phyloP scores from a whole-genome alignment of 257 asterid genomes.

The Handroanthus guayacan region DNA sequence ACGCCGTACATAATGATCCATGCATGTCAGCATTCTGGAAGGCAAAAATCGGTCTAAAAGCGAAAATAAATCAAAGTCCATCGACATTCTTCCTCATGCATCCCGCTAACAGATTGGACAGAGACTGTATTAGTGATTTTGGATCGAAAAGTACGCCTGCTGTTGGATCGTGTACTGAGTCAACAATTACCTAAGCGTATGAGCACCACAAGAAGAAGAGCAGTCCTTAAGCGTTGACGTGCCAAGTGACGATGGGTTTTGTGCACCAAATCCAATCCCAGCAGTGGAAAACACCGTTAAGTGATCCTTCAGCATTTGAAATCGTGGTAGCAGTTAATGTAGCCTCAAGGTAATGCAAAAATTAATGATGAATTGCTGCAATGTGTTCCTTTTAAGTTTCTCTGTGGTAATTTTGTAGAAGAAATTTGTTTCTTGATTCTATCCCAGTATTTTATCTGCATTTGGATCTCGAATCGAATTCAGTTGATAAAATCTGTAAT shows the following conservation, averaged over 20 bases:
- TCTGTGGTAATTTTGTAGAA: slow-evolving; percentile 9
- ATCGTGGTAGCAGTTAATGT: slow-evolving; percentile 28
- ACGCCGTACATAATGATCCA: background rate
- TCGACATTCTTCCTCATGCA: slow-evolving; percentile 27
- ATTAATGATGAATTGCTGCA: background rate
- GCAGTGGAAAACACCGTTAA: slow-evolving; percentile 74
- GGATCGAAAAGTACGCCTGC: slow-evolving; percentile 79
- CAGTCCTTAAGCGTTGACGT: no score
- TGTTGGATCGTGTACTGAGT: slow-evolving; percentile 66
- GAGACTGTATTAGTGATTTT: slow-evolving; percentile 68
- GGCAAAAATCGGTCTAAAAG: background rate
- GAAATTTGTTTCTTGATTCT: slow-evolving; percentile 25
- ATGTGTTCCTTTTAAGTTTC: slow-evolving; percentile 10
- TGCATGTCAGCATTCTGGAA: background rate
- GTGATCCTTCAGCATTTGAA: slow-evolving; percentile 33
- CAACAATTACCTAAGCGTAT: slow-evolving; percentile 87
- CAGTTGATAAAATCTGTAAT: background rate
- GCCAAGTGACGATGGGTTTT: slow-evolving; percentile 86
- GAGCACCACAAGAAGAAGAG: no score
- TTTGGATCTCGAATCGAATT: background rate
- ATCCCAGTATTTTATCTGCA: background rate
- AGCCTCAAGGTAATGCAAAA: slow-evolving; percentile 33
- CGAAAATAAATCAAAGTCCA: slow-evolving; percentile 21
- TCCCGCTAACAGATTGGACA: slow-evolving; percentile 57
- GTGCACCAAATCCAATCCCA: slow-evolving; percentile 86